Conservation (phyloP, 768 basidiomycete genomes). For the Favolaschia claudopus region DNA sequence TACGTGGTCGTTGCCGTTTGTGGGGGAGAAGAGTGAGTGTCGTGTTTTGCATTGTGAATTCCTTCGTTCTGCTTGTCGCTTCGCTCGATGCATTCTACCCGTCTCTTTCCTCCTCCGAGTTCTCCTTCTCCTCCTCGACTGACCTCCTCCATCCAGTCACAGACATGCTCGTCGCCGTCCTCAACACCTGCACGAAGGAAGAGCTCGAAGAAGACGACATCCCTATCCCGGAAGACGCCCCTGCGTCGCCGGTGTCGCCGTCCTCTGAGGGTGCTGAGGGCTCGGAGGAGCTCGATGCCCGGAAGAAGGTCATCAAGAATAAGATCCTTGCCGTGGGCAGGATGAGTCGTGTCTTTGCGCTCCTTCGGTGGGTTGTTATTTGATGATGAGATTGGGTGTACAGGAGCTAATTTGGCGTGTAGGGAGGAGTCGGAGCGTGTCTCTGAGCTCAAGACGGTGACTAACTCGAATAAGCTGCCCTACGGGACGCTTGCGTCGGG, state of each 20-base stretch:
- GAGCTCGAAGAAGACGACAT: slow-evolving; percentile 87
- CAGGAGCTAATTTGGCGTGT: not conserved
- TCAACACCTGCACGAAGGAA: slow-evolving; percentile 95
- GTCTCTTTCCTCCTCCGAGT: not conserved
- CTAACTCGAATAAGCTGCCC: slow-evolving; percentile 78
- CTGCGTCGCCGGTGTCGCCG: slow-evolving; percentile 38
- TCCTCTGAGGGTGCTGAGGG: no score
- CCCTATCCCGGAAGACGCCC: slow-evolving; percentile 43
- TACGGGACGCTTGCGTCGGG: slow-evolving; percentile 87
- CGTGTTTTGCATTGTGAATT: slow-evolving; percentile 12
- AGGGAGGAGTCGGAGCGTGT: slow-evolving; percentile 99
- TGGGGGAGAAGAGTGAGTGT: slow-evolving; percentile 91
- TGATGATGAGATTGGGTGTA: not conserved
- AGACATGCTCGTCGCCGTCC: slow-evolving; percentile 97
- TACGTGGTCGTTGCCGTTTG: slow-evolving; percentile 98
- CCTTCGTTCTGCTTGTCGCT: slow-evolving; percentile 2
- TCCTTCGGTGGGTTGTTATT: slow-evolving; percentile 75
- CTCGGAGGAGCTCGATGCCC: slow-evolving; percentile 67
- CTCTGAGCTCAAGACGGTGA: slow-evolving; percentile 93
- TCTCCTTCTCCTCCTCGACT: not conserved
- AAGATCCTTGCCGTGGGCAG: slow-evolving; percentile 98
- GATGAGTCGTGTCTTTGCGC: slow-evolving; percentile 96
- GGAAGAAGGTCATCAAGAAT: slow-evolving; percentile 93
- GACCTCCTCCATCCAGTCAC: slow-evolving; percentile 69
- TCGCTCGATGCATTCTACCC: not conserved